Evolutionary conservation across 352 stramenopile species (phyloP).

Genomic region (Pythium phragmiticola): DNA sequence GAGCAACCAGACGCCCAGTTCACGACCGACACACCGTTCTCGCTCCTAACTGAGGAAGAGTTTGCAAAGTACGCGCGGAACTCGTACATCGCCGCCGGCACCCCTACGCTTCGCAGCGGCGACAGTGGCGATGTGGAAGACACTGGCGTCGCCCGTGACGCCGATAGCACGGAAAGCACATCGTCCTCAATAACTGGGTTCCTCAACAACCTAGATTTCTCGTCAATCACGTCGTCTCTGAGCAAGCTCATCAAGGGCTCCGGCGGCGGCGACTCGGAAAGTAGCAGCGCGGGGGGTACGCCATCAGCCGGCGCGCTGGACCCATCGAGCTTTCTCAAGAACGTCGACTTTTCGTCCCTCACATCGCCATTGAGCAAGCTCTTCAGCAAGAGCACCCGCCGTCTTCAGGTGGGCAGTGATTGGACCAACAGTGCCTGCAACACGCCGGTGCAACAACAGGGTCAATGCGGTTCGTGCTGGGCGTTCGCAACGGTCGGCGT

Average conservation of each 20-base stretch:
- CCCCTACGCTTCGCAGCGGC: not conserved
- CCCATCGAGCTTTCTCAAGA: conserved; percentile 2
- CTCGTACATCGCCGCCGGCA: conserved; percentile 12
- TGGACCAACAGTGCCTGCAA: conserved; percentile 22
- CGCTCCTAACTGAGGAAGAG: conserved; percentile 70
- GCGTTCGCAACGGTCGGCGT: conserved; percentile 36
- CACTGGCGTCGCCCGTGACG: conserved; percentile 4
- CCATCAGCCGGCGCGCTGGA: not conserved
- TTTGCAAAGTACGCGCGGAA: conserved; percentile 36
- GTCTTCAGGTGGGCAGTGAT: conserved; percentile 11
- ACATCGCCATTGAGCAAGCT: not conserved
- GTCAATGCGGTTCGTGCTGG: conserved; percentile 47
- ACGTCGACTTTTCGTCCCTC: conserved; percentile 17
- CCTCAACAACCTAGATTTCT: conserved; percentile 13
- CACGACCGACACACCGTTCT: conserved; percentile 59
- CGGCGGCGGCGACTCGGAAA: no score
- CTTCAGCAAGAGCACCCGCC: not conserved
- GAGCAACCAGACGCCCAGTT: conserved; percentile 61
- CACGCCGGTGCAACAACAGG: conserved; percentile 33
- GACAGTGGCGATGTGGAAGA: conserved; percentile 11
- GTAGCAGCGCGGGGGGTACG: no score
- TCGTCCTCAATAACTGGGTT: not conserved
- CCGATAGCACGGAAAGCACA: not conserved
- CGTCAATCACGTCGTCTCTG: conserved; percentile 1
- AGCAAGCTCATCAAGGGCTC: not conserved